phyloP scores from a whole-genome alignment of 2,329 filamentous ascomycete species.

The Microdochium trichocladiopsis region DNA sequence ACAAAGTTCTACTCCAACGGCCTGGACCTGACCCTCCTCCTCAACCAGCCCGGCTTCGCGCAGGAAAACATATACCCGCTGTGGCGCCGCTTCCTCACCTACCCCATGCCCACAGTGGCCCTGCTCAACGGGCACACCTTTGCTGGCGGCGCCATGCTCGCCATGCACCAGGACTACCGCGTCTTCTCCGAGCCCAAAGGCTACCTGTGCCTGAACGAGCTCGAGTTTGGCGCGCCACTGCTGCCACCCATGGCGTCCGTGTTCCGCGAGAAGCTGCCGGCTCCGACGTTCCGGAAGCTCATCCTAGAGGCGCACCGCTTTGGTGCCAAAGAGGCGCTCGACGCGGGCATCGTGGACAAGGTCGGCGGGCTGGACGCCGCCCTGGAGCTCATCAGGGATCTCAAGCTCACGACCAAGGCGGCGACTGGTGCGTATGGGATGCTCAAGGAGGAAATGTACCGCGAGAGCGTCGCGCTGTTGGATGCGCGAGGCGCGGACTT shows the following conservation, averaged over 20 bases:
- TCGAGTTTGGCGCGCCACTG: constrained; percentile 72
- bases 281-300: constrained; percentile 52
- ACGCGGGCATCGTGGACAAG: constrained; percentile 61
- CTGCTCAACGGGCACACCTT: constrained; percentile 76
- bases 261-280: constrained; percentile 62
- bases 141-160: constrained; percentile 73
- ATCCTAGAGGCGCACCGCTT: constrained; percentile 70
- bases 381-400: constrained; percentile 50
- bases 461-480: constrained; percentile 54
- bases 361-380: constrained; percentile 59
- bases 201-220: constrained; percentile 75
- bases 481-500: constrained; percentile 24
- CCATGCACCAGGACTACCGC: constrained; percentile 79
- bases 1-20: constrained; percentile 80
- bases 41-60: constrained; percentile 53
- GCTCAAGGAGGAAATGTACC: constrained; percentile 72
- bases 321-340: constrained; percentile 53
- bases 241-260: constrained; percentile 66
- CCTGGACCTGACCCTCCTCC: constrained; percentile 66
- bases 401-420: constrained; percentile 53
- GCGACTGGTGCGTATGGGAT: constrained; percentile 60
- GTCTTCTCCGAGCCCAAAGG: constrained; percentile 63
- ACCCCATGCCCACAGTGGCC: constrained; percentile 77
- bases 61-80: constrained; percentile 53
- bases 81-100: constrained; percentile 60